Percentiles rank a stretch among this genome's conserved stretches.
Evolutionary conservation across 2,329 filamentous ascomycete genomes (phyloP).

Genomic region (Alternaria incomplexa): DNA sequence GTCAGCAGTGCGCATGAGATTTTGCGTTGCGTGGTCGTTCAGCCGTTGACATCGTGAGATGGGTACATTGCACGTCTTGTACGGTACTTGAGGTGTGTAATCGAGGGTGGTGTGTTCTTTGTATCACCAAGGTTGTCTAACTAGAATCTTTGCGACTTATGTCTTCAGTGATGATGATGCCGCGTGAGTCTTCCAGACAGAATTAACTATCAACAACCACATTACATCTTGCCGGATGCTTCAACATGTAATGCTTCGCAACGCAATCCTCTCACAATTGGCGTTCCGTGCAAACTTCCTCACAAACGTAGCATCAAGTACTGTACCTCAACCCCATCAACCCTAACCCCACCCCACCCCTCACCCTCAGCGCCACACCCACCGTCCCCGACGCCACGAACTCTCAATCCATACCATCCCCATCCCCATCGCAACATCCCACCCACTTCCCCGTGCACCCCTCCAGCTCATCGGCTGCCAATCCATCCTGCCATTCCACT

Average conservation of each 20-base stretch:
- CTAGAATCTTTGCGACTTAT: neutral
- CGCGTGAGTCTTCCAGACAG: neutral
- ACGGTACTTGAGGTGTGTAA: neutral
- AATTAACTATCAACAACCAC: neutral
- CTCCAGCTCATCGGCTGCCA: slow-evolving; percentile 10
- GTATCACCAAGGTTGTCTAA: neutral
- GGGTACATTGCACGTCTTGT: neutral
- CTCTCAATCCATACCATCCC: neutral
- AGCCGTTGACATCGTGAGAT: neutral
- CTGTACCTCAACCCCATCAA: neutral
- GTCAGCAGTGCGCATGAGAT: neutral
- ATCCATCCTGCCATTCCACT: slow-evolving; percentile 4
- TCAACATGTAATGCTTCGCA: neutral
- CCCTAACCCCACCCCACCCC: neutral
- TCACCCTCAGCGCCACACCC: neutral
- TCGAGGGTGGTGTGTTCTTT: neutral
- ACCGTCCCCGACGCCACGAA: neutral
- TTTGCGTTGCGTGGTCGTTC: neutral
- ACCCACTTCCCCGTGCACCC: slow-evolving; percentile 5
- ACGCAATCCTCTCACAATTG: neutral
- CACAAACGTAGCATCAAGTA: neutral
- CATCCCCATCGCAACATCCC: neutral
- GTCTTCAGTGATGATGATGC: neutral
- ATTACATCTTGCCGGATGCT: neutral
- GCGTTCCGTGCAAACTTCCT: neutral